Percentiles rank a stretch among this genome's conserved stretches.
phyloP scores from a whole-genome alignment of 2,329 filamentous ascomycete genomes.

The Alternaria incomplexa region DNA sequence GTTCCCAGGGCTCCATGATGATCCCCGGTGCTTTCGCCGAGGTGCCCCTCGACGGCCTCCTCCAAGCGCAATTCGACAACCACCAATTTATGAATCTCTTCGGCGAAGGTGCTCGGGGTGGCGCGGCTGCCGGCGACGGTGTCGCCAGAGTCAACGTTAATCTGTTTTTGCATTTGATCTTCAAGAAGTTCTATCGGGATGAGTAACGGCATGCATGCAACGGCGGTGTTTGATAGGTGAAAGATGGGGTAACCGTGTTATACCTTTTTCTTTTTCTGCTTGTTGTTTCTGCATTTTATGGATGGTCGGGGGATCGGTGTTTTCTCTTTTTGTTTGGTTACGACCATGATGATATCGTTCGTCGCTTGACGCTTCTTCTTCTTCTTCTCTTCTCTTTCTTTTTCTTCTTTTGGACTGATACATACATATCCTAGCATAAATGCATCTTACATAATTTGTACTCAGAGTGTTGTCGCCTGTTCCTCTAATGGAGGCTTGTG shows the following conservation, averaged over 20 bases:
- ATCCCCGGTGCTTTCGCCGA: constrained; percentile 90
- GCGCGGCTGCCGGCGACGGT: constrained; percentile 26
- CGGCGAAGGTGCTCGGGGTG: constrained; percentile 37
- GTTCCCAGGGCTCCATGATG: constrained; percentile 89
- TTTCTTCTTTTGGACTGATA: neutral
- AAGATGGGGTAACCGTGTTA: neutral
- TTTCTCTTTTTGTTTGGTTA: neutral
- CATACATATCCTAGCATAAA: neutral
- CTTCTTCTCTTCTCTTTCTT: neutral
- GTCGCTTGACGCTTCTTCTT: neutral
- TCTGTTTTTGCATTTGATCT: constrained; percentile 91
- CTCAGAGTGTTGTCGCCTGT: neutral
- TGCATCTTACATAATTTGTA: neutral
- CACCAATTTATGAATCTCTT: constrained; percentile 97
- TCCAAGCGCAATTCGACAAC: constrained; percentile 97
- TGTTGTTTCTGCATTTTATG: neutral
- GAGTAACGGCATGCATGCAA: constrained; percentile 16
- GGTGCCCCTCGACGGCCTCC: constrained; percentile 87
- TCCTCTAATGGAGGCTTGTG: too few relatives aligned
- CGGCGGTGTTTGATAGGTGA: neutral
- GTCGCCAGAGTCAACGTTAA: constrained; percentile 90
- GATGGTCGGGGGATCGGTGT: neutral
- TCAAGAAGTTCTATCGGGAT: constrained; percentile 92
- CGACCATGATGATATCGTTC: neutral
- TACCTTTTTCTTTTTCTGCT: neutral